These are phyloP conservation scores for Trichosporon asahii DNA, from an alignment of 1,284 basidiomycete species.

Conservation along the genomic window DNA sequence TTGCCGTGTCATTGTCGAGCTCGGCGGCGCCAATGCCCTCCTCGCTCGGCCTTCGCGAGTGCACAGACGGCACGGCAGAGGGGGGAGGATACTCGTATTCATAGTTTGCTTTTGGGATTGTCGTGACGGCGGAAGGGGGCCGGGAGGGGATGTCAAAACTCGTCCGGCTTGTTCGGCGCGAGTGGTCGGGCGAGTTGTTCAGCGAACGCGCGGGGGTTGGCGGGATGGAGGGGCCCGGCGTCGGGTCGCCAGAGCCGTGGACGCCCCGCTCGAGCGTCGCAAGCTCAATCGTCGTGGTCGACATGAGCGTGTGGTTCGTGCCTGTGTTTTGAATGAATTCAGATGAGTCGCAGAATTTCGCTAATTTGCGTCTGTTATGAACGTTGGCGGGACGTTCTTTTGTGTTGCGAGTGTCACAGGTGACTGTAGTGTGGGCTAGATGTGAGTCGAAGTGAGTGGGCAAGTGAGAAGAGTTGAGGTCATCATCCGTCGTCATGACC, in stretches of 20 bases:
- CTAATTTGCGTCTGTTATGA: too few relatives aligned
- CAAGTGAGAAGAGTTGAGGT: neutral
- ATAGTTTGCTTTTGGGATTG: neutral
- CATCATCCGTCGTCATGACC: too few relatives aligned
- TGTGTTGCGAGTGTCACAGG: too few relatives aligned
- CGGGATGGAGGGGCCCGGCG: constrained; percentile 3
- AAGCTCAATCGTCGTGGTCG: neutral
- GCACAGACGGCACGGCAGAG: neutral
- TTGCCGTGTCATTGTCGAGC: neutral
- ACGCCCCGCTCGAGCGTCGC: neutral
- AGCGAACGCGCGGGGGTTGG: neutral
- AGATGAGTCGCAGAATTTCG: too few relatives aligned
- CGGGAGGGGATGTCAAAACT: neutral
- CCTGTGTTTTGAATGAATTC: neutral
- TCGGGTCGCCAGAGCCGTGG: neutral
- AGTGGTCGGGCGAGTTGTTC: neutral
- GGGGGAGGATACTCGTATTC: neutral
- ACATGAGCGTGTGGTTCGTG: neutral
- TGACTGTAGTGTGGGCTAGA: too few relatives aligned
- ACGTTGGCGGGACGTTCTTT: too few relatives aligned
- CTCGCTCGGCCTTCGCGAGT: neutral
- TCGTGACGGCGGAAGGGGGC: neutral
- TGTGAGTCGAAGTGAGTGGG: neutral
- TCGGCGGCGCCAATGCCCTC: neutral
- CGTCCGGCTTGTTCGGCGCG: neutral